Base-by-base conservation (phyloP, 148 eudicot genomes). In the Mesembryanthemum crystallinum region DNA sequence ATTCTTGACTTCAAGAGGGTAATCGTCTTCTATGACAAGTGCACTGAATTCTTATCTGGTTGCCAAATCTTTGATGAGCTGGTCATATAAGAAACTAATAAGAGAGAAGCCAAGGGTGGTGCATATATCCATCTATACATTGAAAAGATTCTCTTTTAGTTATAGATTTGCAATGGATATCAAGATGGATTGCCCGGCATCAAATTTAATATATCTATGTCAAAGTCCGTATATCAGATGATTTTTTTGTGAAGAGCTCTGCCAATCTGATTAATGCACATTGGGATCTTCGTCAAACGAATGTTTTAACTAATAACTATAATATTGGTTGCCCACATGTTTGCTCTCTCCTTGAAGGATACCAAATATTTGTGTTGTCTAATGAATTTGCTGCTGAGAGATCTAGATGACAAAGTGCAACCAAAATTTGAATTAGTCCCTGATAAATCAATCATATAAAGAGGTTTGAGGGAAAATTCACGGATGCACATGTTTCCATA, bases 41-140 rank as follows among this genome's bases (percentile, higher is more conserved):
- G 70, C 73, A 49, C 58, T 69, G 35, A 75, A 27, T 74, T 52
- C 24, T 80, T 80, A 75, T 64, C 59, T 58, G 78, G 75, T 27
- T 74, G 71, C 71, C 71, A 54, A 37, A 54, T 62, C 74, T 78
- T 80, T 14, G 78, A 80, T 51, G 78, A 79, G 25, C 61, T 79
- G n/a, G 64, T 74, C 45, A 61, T 74, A 35, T 78, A n/a, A n/a
- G n/a, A n/a, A n/a, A n/a, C n/a, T n/a, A n/a, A n/a, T n/a, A n/a
- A n/a, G n/a, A n/a, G n/a, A n/a, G n/a, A n/a, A 74, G 42, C 75
- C 78, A 33, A 68, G 61, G 66, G 78, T 70, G 43, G 68, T 80
- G 27, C 11, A 37, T n/a, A 51, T 79, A 52, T 69, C 69, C 51
- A 52, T 52, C 55, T 30, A 8, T 35, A 74, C 78, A 28, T 66